Evolutionary conservation across 2,329 filamentous ascomycete genomes (phyloP).

Genomic region (Dactylellina haptotyla): DNA sequence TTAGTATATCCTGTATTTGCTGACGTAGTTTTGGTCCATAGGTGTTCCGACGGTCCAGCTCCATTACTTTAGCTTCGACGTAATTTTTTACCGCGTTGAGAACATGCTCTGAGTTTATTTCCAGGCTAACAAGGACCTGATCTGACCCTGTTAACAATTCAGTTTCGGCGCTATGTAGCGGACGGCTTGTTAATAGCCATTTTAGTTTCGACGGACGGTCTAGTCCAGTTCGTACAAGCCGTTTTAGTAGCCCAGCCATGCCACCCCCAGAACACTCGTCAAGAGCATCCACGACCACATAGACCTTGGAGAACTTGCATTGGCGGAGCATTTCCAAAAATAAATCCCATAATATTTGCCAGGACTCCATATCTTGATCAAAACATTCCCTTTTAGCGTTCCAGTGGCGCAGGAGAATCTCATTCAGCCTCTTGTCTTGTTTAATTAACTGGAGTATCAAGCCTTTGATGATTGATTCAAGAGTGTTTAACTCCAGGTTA

Average conservation of each 20-base stretch:
- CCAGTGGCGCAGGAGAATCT: constrained; percentile 12
- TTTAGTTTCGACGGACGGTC: constrained; percentile 56
- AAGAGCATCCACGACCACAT: constrained; percentile 54
- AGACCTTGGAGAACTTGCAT: constrained; percentile 38
- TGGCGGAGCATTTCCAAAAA: constrained; percentile 23
- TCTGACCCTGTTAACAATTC: constrained; percentile 57
- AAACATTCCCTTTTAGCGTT: constrained; percentile 10
- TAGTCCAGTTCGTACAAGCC: constrained; percentile 54
- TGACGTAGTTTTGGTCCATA: constrained; percentile 24
- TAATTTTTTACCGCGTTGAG: constrained; percentile 55
- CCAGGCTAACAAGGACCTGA: constrained; percentile 54
- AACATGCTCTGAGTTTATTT: constrained; percentile 55
- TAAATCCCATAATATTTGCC: constrained; percentile 32
- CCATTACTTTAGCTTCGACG: constrained; percentile 55
- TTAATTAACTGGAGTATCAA: constrained; percentile 48
- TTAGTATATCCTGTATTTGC: constrained; percentile 29
- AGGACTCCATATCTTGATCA: constrained; percentile 10
- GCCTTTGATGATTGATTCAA: not conserved
- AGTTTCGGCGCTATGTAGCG: constrained; percentile 56
- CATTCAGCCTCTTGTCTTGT: not conserved
- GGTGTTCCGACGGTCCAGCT: not conserved
- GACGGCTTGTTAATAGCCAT: constrained; percentile 59
- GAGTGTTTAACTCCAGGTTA: not conserved
- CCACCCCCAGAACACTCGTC: constrained; percentile 52
- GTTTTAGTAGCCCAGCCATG: constrained; percentile 25